Percentiles rank a stretch among this genome's conserved stretches.
phyloP scores from a whole-genome alignment of 768 basidiomycete genomes.

The Leucosporidium yakuticum region DNA sequence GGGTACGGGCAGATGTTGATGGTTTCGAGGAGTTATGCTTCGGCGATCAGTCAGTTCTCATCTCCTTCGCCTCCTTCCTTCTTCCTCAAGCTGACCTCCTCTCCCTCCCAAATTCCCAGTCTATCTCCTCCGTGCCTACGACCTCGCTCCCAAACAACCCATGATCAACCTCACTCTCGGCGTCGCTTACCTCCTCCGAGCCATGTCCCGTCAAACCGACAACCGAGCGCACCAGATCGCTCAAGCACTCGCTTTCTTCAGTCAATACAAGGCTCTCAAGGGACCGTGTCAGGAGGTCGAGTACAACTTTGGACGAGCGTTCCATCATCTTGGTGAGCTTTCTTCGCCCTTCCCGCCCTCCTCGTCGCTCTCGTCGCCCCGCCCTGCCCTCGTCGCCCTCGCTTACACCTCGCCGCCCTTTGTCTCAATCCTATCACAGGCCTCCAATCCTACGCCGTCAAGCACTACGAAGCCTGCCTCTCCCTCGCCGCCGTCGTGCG shows the following conservation, averaged over 20 bases:
- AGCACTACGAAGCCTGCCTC: conserved; percentile 61
- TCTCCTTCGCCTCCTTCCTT: not conserved
- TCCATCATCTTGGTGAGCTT: conserved; percentile 75
- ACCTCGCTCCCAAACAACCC: conserved; percentile 74
- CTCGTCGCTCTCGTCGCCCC: not conserved
- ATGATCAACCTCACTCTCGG: conserved; percentile 76
- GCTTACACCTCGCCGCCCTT: not conserved
- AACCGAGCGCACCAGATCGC: conserved; percentile 84
- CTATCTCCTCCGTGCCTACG: conserved; percentile 82
- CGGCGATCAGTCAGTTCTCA: conserved; percentile 68
- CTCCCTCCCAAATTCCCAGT: conserved; percentile 53
- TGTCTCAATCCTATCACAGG: conserved; percentile 49
- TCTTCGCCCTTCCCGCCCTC: conserved; percentile 30
- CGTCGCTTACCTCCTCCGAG: conserved; percentile 77
- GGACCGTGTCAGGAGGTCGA: conserved; percentile 67
- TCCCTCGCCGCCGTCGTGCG: conserved; percentile 1
- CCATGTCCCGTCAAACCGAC: conserved; percentile 89
- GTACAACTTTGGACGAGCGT: conserved; percentile 84
- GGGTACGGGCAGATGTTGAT: conserved; percentile 79
- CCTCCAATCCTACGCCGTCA: conserved; percentile 69
- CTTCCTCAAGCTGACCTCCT: not conserved
- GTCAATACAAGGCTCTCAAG: conserved; percentile 67
- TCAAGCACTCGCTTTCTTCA: conserved; percentile 76
- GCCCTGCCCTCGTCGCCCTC: not conserved
- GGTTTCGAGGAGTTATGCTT: conserved; percentile 80